These are phyloP conservation scores for Verticillium dahliae DNA, from an alignment of 2,329 filamentous ascomycete species.

Conservation along the genomic window DNA sequence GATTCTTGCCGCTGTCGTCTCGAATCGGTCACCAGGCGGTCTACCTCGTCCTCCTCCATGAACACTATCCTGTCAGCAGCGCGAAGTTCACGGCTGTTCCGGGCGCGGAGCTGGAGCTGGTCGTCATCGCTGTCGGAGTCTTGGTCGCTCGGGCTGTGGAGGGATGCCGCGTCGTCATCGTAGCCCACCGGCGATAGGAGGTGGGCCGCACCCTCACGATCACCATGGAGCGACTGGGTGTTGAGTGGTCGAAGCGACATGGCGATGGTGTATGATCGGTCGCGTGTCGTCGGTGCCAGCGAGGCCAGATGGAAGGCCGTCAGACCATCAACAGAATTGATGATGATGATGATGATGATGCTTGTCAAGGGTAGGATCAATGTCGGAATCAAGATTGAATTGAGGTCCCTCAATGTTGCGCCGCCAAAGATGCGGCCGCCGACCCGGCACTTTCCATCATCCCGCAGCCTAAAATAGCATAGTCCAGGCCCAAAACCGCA, in stretches of 20 bases:
- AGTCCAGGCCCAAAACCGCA: not conserved
- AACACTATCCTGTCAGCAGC: slow-evolving; percentile 65
- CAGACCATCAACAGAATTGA: not conserved
- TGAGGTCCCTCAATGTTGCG: not conserved
- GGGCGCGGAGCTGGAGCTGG: slow-evolving; percentile 56
- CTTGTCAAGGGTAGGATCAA: not conserved
- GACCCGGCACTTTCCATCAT: not conserved
- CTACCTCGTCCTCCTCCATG: slow-evolving; percentile 68
- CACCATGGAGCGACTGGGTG: slow-evolving; percentile 2
- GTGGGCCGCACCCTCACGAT: slow-evolving; percentile 26
- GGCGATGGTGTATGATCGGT: not conserved
- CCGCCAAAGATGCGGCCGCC: not conserved
- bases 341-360: not conserved
- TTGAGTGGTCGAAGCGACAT: slow-evolving; percentile 9
- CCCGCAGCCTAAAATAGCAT: not conserved
- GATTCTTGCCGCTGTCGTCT: slow-evolving; percentile 41
- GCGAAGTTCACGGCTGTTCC: slow-evolving; percentile 63
- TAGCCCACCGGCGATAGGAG: slow-evolving; percentile 59
- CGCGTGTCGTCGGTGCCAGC: not conserved
- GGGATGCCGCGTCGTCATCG: slow-evolving; percentile 62
- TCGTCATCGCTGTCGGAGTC: slow-evolving; percentile 74
- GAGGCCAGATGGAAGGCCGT: not conserved
- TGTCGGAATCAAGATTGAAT: not conserved
- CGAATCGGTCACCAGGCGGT: slow-evolving; percentile 50
- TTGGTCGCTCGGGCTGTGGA: slow-evolving; percentile 63